Base-by-base conservation (phyloP, 441 rosid genomes). In the Euphorbia corollata region DNA sequence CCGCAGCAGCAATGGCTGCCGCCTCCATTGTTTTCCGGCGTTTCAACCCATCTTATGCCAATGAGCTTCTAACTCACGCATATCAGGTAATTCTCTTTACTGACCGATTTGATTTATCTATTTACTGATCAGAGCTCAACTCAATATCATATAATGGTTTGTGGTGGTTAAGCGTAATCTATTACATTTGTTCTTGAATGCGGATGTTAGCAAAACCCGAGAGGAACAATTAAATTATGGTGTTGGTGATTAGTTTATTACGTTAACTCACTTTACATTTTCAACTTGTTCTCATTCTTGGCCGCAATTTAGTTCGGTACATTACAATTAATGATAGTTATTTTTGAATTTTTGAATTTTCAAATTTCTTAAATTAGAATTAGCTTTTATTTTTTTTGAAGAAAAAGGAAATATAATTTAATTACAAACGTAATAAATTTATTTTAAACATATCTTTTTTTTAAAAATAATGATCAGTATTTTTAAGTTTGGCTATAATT, bases 1-100 rank as follows among this genome's bases (percentile, higher is more conserved):
- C 97, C 3, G 91, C 97, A 22, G 97, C 97, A 6, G 96, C 97
- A 4, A 89, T 91, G 97, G 97, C 97, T 20, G 94, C 96, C n/a
- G 93, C 97, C 8, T 86, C 97, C 18, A 80, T 91, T 8, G 90
- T 91, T 9, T 91, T 91, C 84, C 90, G 89, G 64, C 83, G 68
- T 45, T 68, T 75, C n/a, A 77, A 91, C 72, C 86, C 94, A 0
- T 76, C 81, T 12, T 91, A 91, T 65, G 74, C 96, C 71, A 79
- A 75, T 60, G 77, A 81, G 73, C 91, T 91, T 8, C 89, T 91
- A 75, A 62, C 63, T 41, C 97, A 89, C 58, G 92, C 97, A 4
- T 75, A 79, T 67, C 90, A 91, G 93, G 97, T 89, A 73, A 11
- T 0, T 61, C 5, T 4, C 6, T 16, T 32, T 0, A 18, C 13